A percentile compares a stretch with the other conserved stretches of the same genome.
These are phyloP conservation scores for Striga asiatica DNA, from an alignment of 257 asterid species.

Conservation along the genomic window DNA sequence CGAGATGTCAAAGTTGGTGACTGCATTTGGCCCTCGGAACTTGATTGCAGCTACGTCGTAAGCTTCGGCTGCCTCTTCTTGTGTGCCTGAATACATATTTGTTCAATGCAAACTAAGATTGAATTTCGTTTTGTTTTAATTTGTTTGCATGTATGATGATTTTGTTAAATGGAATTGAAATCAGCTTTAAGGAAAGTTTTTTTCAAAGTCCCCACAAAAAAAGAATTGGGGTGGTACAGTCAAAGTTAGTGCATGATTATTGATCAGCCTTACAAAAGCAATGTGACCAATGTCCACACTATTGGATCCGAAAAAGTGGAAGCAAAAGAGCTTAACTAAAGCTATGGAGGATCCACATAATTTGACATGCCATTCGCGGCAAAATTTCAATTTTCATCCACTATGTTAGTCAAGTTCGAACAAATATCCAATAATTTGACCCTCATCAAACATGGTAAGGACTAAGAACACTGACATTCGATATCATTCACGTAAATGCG, in stretches of 20 bases:
- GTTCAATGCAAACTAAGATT: not conserved
- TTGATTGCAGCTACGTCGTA: slow-evolving; percentile 85
- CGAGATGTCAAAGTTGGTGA: slow-evolving; percentile 79
- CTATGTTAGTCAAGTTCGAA: not conserved
- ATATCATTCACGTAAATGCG: too few relatives aligned
- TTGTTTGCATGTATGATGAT: too few relatives aligned
- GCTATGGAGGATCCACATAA: not conserved
- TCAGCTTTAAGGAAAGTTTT: slow-evolving; percentile 24
- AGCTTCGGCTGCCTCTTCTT: slow-evolving; percentile 92
- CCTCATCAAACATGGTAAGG: too few relatives aligned
- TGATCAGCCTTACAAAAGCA: slow-evolving; percentile 32
- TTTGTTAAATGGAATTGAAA: not conserved
- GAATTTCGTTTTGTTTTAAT: too few relatives aligned
- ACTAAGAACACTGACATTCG: not conserved
- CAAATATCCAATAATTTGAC: not conserved
- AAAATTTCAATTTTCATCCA: too few relatives aligned
- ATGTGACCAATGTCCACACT: not conserved
- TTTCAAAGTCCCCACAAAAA: slow-evolving; percentile 15
- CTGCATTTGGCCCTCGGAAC: slow-evolving; percentile 64
- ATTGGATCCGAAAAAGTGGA: not conserved
- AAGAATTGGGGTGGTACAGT: slow-evolving; percentile 11
- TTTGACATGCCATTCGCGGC: not conserved
- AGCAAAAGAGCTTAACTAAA: not conserved
- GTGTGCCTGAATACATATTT: slow-evolving; percentile 32
- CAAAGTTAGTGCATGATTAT: slow-evolving; percentile 24